phyloP scores from a whole-genome alignment of 2,329 filamentous ascomycete species.

The Amauroascus verrucosus region DNA sequence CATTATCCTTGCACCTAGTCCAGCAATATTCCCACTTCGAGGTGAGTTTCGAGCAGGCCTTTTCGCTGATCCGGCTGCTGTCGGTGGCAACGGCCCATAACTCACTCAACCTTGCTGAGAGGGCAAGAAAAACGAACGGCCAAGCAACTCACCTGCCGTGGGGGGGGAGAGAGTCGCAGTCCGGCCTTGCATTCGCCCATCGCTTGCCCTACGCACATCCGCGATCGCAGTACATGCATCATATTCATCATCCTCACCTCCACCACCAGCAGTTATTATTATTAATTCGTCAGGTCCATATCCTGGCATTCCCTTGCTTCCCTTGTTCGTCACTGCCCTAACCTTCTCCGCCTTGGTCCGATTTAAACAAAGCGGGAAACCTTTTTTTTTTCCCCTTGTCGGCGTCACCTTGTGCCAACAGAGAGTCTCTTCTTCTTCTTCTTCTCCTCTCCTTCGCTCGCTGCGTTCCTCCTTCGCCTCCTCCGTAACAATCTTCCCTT shows the following conservation, averaged over 20 bases:
- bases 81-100: background rate
- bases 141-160: background rate
- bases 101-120: background rate
- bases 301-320: background rate
- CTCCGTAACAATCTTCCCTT: background rate
- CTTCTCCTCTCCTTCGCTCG: background rate
- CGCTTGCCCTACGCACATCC: slow-evolving; percentile 8
- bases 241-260: background rate
- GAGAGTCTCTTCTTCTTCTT: background rate
- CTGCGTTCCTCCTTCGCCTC: background rate
- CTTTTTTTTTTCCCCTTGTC: no score
- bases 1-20: no score
- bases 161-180: background rate
- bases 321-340: no score
- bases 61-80: no score
- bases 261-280: background rate
- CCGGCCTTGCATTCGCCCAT: slow-evolving; percentile 3
- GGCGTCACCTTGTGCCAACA: background rate
- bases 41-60: no score
- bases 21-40: background rate
- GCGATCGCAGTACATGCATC: background rate
- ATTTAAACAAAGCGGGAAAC: no score
- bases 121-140: background rate
- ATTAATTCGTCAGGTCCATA: background rate
- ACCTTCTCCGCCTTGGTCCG: no score